These are phyloP conservation scores for Plasmodium inui DNA, from an alignment of 169 alveolate genomes.

Conservation along the genomic window DNA sequence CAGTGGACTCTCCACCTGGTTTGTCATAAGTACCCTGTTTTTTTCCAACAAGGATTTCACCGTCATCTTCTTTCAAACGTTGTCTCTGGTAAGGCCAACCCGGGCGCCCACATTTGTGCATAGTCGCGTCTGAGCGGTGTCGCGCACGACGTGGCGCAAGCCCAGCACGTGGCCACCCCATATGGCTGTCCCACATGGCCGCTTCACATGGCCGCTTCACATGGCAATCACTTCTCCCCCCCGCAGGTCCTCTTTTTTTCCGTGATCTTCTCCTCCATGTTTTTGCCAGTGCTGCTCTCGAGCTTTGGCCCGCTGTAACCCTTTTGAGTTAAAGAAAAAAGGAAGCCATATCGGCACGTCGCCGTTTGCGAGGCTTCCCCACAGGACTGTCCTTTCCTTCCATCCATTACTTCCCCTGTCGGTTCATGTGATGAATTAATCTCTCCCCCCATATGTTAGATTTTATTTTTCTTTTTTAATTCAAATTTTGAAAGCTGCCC, in stretches of 20 bases:
- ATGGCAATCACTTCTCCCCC: not conserved
- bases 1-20: slow-evolving; percentile 88
- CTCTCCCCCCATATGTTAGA: no score
- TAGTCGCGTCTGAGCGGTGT: not conserved
- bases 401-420: not conserved
- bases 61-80: slow-evolving; percentile 85
- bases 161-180: not conserved
- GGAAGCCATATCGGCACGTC: not conserved
- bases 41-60: slow-evolving; percentile 83
- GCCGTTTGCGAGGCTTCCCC: not conserved
- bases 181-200: not conserved
- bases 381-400: not conserved
- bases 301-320: slow-evolving; percentile 38
- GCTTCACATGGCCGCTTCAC: not conserved
- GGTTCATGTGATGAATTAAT: not conserved
- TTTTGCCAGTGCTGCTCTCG: slow-evolving; percentile 60
- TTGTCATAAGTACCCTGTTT: slow-evolving; percentile 84
- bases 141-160: no score
- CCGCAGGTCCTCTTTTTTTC: slow-evolving; percentile 51
- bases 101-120: not conserved
- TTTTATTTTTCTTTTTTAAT: not conserved
- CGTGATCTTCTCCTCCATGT: slow-evolving; percentile 28
- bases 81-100: slow-evolving; percentile 80
- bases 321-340: slow-evolving; percentile 6
- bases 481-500: not conserved